Conservation (phyloP, 23 red algal genomes). For the Gracilariopsis chorda region DNA sequence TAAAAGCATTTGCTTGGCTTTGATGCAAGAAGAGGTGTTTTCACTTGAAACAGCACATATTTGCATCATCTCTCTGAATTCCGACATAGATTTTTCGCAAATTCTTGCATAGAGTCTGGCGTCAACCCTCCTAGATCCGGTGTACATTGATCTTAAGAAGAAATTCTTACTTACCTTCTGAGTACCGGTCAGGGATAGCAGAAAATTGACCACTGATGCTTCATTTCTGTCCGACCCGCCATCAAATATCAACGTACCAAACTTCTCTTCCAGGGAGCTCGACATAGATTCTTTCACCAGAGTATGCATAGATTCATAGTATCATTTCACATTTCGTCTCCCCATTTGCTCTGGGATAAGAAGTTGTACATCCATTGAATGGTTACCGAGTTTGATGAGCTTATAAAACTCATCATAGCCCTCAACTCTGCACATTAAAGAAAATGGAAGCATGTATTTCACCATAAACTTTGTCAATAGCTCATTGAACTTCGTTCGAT, state of each 20-base stretch:
- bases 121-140: neutral
- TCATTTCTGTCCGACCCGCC: neutral
- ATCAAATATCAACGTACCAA: conserved; percentile 18
- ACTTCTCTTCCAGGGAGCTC: neutral
- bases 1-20: neutral
- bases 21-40: neutral
- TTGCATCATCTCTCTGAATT: neutral
- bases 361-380: too few species aligned
- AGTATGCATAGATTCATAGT: neutral
- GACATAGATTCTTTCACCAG: neutral
- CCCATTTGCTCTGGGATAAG: neutral
- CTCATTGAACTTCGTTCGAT: too few species aligned
- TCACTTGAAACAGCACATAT: neutral
- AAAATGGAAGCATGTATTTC: too few species aligned
- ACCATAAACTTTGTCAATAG: too few species aligned
- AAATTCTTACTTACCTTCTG: neutral
- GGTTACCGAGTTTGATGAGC: too few species aligned
- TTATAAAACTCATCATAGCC: too few species aligned
- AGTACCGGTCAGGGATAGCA: neutral
- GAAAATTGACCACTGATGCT: neutral
- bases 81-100: neutral
- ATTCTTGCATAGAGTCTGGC: neutral
- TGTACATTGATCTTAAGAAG: conserved; percentile 11
- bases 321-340: neutral
- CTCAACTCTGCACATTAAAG: too few species aligned